phyloP scores from a whole-genome alignment of 371 early-diverging fungal genomes.

The Mucor circinelloides region DNA sequence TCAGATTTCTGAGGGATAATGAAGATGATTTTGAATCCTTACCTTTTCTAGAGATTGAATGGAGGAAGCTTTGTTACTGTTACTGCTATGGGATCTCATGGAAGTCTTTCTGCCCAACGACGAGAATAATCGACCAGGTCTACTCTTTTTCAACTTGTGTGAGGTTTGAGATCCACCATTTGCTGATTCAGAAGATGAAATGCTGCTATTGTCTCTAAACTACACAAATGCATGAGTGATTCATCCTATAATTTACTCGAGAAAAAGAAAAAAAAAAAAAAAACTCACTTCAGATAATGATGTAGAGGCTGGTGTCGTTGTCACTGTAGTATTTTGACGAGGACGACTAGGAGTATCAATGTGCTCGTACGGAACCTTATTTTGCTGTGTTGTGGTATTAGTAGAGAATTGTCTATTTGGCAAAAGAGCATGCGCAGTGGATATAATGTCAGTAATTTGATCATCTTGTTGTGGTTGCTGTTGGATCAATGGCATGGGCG shows the following conservation, averaged over 20 bases:
- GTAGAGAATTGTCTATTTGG: slow-evolving; percentile 27
- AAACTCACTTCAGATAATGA: slow-evolving; percentile 8
- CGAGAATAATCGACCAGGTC: slow-evolving; percentile 27
- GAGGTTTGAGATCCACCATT: background rate
- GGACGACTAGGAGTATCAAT: slow-evolving; percentile 43
- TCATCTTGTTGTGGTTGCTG: background rate
- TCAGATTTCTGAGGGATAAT: background rate
- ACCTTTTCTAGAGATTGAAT: slow-evolving; percentile 35
- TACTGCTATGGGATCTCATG: slow-evolving; percentile 21
- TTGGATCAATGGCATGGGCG: slow-evolving; percentile 1
- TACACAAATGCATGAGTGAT: background rate
- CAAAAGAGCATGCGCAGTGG: slow-evolving; percentile 37
- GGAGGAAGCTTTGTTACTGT: slow-evolving; percentile 17
- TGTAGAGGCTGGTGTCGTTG: background rate
- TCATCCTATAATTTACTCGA: background rate
- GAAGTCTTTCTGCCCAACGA: slow-evolving; percentile 34
- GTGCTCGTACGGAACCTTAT: slow-evolving; percentile 33
- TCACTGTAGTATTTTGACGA: background rate
- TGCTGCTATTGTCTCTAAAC: slow-evolving; percentile 13
- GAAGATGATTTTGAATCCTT: background rate
- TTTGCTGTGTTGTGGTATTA: slow-evolving; percentile 1
- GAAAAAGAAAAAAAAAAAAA: background rate
- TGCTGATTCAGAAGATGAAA: slow-evolving; percentile 26
- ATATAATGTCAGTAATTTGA: slow-evolving; percentile 34
- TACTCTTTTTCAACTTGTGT: slow-evolving; percentile 9